Evolutionary conservation across 768 basidiomycete species (phyloP).

Genomic region (Cystofilobasidium ferigula): DNA sequence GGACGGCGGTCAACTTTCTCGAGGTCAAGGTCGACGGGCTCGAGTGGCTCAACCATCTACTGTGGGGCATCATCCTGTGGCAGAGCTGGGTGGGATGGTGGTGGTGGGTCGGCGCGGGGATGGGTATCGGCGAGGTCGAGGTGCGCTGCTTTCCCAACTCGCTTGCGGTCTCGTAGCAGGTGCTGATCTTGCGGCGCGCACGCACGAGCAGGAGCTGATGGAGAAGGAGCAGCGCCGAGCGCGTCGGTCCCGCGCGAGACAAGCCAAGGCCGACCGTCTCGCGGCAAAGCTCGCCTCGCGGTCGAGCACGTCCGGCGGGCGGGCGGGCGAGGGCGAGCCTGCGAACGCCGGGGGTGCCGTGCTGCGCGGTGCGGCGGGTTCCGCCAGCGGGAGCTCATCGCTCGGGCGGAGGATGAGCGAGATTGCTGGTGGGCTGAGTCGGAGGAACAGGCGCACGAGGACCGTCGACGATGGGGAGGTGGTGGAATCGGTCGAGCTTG

Average conservation of each 20-base stretch:
- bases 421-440: neutral
- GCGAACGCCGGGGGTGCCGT: neutral
- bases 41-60: slow-evolving; percentile 78
- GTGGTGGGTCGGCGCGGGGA: slow-evolving; percentile 90
- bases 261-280: slow-evolving; percentile 8
- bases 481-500: neutral
- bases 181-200: neutral
- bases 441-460: neutral
- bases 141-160: slow-evolving; percentile 37
- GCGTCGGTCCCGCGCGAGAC: slow-evolving; percentile 4
- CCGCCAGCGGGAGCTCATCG: slow-evolving; percentile 1
- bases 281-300: neutral
- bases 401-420: slow-evolving; percentile 1
- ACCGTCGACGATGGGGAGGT: slow-evolving; percentile 14
- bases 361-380: neutral
- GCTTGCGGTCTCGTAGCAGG: neutral
- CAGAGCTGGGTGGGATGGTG: slow-evolving; percentile 69
- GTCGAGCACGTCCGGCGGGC: neutral
- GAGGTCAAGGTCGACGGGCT: slow-evolving; percentile 81
- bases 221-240: slow-evolving; percentile 26
- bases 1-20: slow-evolving; percentile 70
- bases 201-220: slow-evolving; percentile 25
- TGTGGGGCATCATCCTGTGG: slow-evolving; percentile 90
- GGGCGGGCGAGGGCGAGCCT: neutral
- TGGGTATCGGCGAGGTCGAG: slow-evolving; percentile 62